phyloP scores from a whole-genome alignment of 139 green algal genomes.

The Picochlorum sp. region DNA sequence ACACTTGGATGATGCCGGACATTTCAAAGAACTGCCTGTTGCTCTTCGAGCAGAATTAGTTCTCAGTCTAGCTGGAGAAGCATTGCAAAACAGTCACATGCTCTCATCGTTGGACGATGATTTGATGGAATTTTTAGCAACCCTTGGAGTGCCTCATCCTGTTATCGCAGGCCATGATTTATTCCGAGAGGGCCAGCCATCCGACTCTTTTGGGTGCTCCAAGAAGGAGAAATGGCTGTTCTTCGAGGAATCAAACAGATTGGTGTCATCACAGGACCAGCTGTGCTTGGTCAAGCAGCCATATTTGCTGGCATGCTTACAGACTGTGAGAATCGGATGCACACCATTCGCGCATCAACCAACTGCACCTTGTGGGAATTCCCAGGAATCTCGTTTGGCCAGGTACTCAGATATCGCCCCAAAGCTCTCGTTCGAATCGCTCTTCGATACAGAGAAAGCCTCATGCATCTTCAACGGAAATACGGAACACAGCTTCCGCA shows the following conservation, averaged over 20 bases:
- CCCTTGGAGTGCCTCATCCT: background rate
- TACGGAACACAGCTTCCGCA: background rate
- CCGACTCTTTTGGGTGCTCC: constrained; percentile 17
- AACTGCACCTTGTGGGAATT: constrained; percentile 1
- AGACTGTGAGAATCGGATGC: constrained; percentile 5
- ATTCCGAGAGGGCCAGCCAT: constrained; percentile 3
- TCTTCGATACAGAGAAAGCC: background rate
- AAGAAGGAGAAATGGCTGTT: constrained; percentile 7
- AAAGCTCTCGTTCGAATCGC: background rate
- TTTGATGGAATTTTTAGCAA: background rate
- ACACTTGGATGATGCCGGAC: background rate
- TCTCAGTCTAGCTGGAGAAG: background rate
- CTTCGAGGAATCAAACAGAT: background rate
- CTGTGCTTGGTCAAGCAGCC: constrained; percentile 9
- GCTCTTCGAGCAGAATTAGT: constrained; percentile 5
- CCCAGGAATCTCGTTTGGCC: background rate
- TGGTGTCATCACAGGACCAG: background rate
- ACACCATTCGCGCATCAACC: constrained; percentile 1
- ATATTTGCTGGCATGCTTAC: background rate
- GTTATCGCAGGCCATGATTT: constrained; percentile 13
- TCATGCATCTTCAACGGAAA: background rate
- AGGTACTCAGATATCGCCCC: background rate
- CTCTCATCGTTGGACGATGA: background rate
- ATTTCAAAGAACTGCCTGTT: constrained; percentile 12
- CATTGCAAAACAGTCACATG: constrained; percentile 3